Conservation (phyloP, 192 early-diverging fungal genomes). For the Rhizophagus sp. region DNA sequence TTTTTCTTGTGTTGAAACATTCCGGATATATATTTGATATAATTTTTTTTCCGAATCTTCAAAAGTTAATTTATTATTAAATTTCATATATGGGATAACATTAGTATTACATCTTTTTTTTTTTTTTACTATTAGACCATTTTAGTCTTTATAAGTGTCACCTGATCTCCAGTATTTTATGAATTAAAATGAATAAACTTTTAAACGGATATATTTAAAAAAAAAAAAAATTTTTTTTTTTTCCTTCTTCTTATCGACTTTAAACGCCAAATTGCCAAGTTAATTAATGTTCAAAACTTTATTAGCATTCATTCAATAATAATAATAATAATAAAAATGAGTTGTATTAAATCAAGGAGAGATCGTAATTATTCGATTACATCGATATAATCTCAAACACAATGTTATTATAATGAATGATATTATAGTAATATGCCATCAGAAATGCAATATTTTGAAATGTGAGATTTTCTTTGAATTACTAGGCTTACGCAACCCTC, state of each 20-base stretch:
- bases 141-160: too few species aligned
- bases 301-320: not conserved
- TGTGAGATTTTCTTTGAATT: too few species aligned
- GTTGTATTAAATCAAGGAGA: too few species aligned
- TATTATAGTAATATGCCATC: not conserved
- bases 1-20: not conserved
- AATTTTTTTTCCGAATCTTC: not conserved
- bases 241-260: too few species aligned
- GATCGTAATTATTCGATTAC: not conserved
- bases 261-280: too few species aligned
- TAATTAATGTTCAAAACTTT: not conserved
- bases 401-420: not conserved
- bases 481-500: too few species aligned
- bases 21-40: not conserved
- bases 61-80: not conserved
- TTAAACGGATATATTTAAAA: too few species aligned
- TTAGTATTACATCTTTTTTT: not conserved
- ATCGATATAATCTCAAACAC: not conserved
- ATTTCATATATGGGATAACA: not conserved
- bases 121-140: too few species aligned
- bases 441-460: too few species aligned
- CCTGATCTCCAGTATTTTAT: too few species aligned
- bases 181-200: too few species aligned
- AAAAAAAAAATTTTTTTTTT: too few species aligned
- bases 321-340: not conserved